phyloP scores from a whole-genome alignment of 345 rosid species.

The Brassica cretica region DNA sequence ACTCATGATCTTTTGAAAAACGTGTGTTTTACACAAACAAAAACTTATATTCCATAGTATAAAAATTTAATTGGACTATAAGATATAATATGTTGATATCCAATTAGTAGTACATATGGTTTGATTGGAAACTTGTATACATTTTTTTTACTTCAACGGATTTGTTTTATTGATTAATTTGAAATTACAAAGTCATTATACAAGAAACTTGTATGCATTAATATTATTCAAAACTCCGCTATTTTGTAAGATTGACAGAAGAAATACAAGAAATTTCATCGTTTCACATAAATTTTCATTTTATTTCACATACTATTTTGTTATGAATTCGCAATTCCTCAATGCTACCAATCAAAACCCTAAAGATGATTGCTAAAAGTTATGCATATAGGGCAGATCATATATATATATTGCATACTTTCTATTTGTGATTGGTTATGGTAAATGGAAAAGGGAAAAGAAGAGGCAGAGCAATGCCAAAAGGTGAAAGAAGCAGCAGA shows the following conservation, averaged over 20 bases:
- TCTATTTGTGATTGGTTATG: background rate
- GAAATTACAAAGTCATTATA: no score
- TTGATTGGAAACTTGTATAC: background rate
- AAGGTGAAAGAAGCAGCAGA: conserved; percentile 66
- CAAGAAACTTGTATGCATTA: background rate
- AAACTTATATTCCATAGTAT: background rate
- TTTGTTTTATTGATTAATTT: no score
- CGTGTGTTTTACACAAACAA: background rate
- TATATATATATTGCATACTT: background rate
- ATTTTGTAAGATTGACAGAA: background rate
- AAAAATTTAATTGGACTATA: background rate
- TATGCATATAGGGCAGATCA: background rate
- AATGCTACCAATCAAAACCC: background rate
- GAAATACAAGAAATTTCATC: background rate
- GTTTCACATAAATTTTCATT: background rate
- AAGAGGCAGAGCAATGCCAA: conserved; percentile 49
- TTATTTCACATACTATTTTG: background rate
- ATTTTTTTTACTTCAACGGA: no score
- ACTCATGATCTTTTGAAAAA: background rate
- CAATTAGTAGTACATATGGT: background rate
- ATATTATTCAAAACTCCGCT: background rate
- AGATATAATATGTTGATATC: background rate
- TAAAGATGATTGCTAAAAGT: background rate
- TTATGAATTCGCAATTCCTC: background rate
- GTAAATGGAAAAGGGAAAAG: conserved; percentile 39